Percentiles rank a stretch among this genome's conserved stretches.
phyloP scores from a whole-genome alignment of 306 rosid species.

The Acacia melanoxylon region DNA sequence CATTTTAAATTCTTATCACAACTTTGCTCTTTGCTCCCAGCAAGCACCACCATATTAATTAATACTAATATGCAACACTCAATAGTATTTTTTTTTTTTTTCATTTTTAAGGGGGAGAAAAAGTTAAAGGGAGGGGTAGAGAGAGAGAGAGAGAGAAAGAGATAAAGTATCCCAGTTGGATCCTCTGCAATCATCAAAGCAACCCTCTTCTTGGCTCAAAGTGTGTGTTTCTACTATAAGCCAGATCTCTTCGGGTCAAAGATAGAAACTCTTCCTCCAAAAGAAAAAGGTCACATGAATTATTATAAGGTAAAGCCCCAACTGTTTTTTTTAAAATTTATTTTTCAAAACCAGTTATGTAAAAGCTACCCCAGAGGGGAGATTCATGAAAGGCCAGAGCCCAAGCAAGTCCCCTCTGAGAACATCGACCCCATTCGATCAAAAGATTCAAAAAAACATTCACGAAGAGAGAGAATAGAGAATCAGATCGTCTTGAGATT shows the following conservation, averaged over 20 bases:
- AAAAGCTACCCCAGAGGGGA: constrained; percentile 34
- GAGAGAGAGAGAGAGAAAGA: constrained; percentile 12
- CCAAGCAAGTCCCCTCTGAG: constrained; percentile 35
- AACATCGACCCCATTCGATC: constrained; percentile 45
- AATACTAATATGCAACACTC: neutral
- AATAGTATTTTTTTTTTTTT: constrained; percentile 21
- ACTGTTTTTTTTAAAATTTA: neutral
- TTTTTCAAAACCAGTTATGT: neutral
- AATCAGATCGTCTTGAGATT: constrained; percentile 82
- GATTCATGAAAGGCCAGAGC: constrained; percentile 31
- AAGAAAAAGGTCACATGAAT: constrained; percentile 30
- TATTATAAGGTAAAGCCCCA: neutral
- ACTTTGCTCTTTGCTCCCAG: neutral
- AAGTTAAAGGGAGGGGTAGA: constrained; percentile 11
- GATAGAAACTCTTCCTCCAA: constrained; percentile 45
- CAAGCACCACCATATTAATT: constrained; percentile 25
- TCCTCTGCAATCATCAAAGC: constrained; percentile 51
- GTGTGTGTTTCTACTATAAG: constrained; percentile 32
- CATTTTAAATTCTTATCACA: neutral
- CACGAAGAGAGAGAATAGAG: constrained; percentile 29
- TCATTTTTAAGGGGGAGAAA: constrained; percentile 1
- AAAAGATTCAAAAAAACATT: constrained; percentile 57
- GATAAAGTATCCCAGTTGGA: constrained; percentile 31
- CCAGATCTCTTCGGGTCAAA: constrained; percentile 55
- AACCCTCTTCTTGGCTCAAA: constrained; percentile 38